These are phyloP conservation scores for Cyclaneusma minus DNA, from an alignment of 2,329 filamentous ascomycete genomes.

Conservation along the genomic window DNA sequence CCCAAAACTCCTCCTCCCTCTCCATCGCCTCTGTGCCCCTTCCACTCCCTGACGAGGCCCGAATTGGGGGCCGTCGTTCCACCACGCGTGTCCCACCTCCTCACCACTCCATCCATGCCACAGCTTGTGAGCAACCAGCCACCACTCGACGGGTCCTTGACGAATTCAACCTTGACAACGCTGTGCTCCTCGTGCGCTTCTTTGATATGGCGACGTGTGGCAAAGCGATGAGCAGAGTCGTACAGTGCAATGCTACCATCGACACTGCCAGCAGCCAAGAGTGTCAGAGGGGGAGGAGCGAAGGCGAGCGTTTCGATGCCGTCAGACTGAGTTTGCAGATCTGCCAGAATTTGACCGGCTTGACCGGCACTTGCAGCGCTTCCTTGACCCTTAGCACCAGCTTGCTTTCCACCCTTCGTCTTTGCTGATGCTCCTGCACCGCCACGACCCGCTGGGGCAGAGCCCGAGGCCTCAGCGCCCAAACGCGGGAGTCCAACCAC, in stretches of 20 bases:
- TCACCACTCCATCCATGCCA: constrained; percentile 83
- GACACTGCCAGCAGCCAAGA: constrained; percentile 51
- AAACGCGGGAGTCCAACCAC: constrained; percentile 67
- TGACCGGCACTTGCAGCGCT: constrained; percentile 28
- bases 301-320: constrained; percentile 68
- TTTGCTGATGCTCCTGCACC: constrained; percentile 12
- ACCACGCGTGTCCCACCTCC: constrained; percentile 70
- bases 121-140: constrained; percentile 69
- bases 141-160: constrained; percentile 32
- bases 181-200: constrained; percentile 78
- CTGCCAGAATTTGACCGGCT: constrained; percentile 62
- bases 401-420: constrained; percentile 14
- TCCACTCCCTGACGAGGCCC: constrained; percentile 76
- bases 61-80: constrained; percentile 50
- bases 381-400: constrained; percentile 23
- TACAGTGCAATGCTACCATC: constrained; percentile 73
- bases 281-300: constrained; percentile 32
- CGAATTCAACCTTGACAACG: constrained; percentile 86
- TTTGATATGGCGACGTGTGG: constrained; percentile 66
- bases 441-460: constrained; percentile 12
- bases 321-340: constrained; percentile 63
- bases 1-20: constrained; percentile 80
- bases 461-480: constrained; percentile 12
- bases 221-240: constrained; percentile 74
- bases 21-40: constrained; percentile 69